Base-by-base conservation (phyloP, 2,329 filamentous ascomycete species). In the Dactylellina cionopaga region DNA sequence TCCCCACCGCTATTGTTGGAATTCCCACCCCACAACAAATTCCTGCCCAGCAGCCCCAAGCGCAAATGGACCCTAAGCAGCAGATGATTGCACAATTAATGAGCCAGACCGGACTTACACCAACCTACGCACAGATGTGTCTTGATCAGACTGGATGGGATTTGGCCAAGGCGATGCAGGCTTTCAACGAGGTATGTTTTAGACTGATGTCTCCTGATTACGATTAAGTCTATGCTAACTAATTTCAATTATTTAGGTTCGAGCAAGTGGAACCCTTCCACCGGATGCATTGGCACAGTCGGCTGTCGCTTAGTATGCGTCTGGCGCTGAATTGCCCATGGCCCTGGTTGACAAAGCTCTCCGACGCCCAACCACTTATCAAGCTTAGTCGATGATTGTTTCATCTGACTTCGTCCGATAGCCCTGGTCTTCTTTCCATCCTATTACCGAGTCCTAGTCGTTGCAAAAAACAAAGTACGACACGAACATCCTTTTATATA, bases 61-160 rank as follows among this genome's bases (percentile, higher is more conserved):
- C 83, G 74, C 74, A 81, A 13, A 81, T 82, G 37, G 81, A 82
- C n/a, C 81, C 84, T 33, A 86, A 90, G 75, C 86, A 90, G 76
- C 86, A 89, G 74, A 87, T 92, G 81, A 83, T 96, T 78, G 83
- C 88, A 17, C 89, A 95, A 78, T 85, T 97, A 56, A 89, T 88
- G 75, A 88, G 87, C 75, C 88, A 88, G 77, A 96, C 93, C 0
- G 87, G 88, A 65, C 92, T 99, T 88, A 95, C 87, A 6, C 81
- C 88, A 7, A 84, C 90, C 68, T 96, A 90, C 79, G 90, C 92
- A 0, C 86, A 89, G 76, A 86, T 96, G 83, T 97, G 94, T 77
- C 84, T 98, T 13, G 85, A 87, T 1, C 88, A 92, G 69, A 91
- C 89, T 64, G 86, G 85, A 35, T 98, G 92, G 92, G 87, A 96